phyloP scores from a whole-genome alignment of 805 yeast species.

The Candida ortonii region DNA sequence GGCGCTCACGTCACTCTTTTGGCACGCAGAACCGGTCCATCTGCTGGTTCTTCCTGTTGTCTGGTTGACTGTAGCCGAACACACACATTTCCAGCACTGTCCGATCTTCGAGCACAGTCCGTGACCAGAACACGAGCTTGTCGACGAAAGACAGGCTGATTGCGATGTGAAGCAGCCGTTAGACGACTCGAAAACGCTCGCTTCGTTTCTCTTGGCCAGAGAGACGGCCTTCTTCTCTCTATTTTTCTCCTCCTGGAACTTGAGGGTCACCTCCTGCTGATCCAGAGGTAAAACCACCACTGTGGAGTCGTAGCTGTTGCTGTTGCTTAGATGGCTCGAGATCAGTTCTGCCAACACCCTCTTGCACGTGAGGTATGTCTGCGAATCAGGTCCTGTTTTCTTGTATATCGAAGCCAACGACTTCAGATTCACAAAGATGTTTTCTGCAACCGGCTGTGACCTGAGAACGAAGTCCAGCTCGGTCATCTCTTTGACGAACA shows the following conservation, averaged over 20 bases:
- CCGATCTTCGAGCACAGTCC: conserved; percentile 46
- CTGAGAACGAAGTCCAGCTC: conserved; percentile 43
- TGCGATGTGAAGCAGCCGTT: conserved; percentile 39
- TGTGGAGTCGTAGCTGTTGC: conserved; percentile 24
- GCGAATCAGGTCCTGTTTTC: conserved; percentile 42
- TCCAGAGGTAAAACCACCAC: conserved; percentile 34
- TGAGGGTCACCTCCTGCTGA: conserved; percentile 23
- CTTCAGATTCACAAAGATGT: conserved; percentile 39
- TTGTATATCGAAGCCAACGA: conserved; percentile 42
- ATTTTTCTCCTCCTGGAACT: conserved; percentile 12
- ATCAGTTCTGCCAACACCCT: conserved; percentile 34
- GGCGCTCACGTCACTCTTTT: conserved; percentile 63
- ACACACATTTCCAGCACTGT: conserved; percentile 49
- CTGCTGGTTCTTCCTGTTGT: conserved; percentile 43
- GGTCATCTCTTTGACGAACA: conserved; percentile 47
- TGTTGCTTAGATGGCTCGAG: conserved; percentile 15
- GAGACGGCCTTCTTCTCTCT: conserved; percentile 7
- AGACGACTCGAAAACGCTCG: conserved; percentile 11
- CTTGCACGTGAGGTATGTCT: conserved; percentile 40
- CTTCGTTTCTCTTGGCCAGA: conserved; percentile 25
- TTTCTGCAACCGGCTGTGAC: conserved; percentile 20
- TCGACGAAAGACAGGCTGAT: conserved; percentile 45
- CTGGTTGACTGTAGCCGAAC: conserved; percentile 43
- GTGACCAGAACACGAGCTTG: conserved; percentile 51
- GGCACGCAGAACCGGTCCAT: conserved; percentile 61